A percentile compares a stretch with the other conserved stretches of the same genome.
These are phyloP conservation scores for Nadsonia commutata DNA, from an alignment of 1,139 yeast species.

Conservation along the genomic window DNA sequence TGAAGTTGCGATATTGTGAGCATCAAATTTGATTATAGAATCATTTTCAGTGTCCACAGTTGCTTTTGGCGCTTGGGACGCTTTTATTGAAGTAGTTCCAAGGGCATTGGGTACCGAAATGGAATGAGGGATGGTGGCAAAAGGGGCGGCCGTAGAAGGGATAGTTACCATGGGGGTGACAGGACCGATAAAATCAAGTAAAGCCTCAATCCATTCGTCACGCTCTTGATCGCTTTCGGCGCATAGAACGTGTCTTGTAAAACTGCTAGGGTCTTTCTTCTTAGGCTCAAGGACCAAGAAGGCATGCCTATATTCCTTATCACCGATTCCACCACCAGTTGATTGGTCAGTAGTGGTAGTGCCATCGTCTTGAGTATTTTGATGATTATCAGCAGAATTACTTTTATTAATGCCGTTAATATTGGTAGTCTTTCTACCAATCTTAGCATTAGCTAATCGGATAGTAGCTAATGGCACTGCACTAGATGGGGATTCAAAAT, in stretches of 20 bases:
- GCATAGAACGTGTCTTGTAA: slow-evolving; percentile 56
- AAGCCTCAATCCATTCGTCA: slow-evolving; percentile 57
- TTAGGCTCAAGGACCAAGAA: slow-evolving; percentile 55
- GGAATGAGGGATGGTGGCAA: slow-evolving; percentile 1
- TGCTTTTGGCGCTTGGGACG: slow-evolving; percentile 1
- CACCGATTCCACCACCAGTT: slow-evolving; percentile 8
- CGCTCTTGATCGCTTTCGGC: slow-evolving; percentile 74
- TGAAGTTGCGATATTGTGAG: background rate
- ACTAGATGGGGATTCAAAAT: slow-evolving; percentile 29
- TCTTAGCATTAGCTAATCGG: slow-evolving; percentile 41
- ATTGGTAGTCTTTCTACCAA: slow-evolving; percentile 41
- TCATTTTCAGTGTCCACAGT: slow-evolving; percentile 1
- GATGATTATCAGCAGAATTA: slow-evolving; percentile 7
- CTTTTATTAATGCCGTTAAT: no score
- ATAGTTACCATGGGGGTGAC: slow-evolving; percentile 4
- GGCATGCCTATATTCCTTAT: slow-evolving; percentile 55
- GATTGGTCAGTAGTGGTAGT: slow-evolving; percentile 15
- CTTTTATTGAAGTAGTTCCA: slow-evolving; percentile 1
- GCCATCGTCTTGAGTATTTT: slow-evolving; percentile 32
- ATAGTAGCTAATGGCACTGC: slow-evolving; percentile 37
- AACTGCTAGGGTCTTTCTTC: slow-evolving; percentile 36
- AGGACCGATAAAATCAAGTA: slow-evolving; percentile 31
- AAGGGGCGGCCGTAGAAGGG: slow-evolving; percentile 3
- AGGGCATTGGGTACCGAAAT: slow-evolving; percentile 1
- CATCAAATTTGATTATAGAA: slow-evolving; percentile 2